Base-by-base conservation (phyloP, 768 basidiomycete genomes). In the Hebeloma cylindrosporum region DNA sequence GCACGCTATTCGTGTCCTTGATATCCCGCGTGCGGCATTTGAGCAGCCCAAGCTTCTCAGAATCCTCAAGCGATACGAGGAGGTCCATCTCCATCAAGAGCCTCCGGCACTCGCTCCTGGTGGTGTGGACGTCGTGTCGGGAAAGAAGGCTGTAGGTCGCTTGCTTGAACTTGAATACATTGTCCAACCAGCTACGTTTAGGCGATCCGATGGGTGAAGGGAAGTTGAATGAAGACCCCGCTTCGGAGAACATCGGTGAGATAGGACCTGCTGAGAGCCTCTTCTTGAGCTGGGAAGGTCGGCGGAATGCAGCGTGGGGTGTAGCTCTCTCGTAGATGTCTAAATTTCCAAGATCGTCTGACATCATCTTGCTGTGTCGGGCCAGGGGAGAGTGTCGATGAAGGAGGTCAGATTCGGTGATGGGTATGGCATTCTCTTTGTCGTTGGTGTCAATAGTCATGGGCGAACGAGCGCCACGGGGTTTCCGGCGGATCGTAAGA, bases 101-200 rank as follows among this genome's bases (percentile, higher is more conserved):
- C 36, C 80, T 74, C 47, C 82, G 76, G 63, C 89, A 88, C 57
- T 88, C 83, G 53, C 80, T 79, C 37, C 86, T 72, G 5, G 92
- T 88, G 29, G 75, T 80, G 50, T 80, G 72, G 8, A 74, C 63
- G 47, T 83, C 80, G 43, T 76, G 72, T 10, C 72, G 63, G 3
- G 85, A 90, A 31, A 79, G 63, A 8, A 93, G 69, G 27, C 55
- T 64, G 45, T 79, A 80, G 22, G 66, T 73, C 22, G 79, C 69
- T 0, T 88, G 82, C 57, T 85, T 90, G 70, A 91, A 84, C 60
- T 80, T 87, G 77, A 97, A 94, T 30, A 96, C 77, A 56, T 83
- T 88, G 32, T 82, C 82, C 50, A 99, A 79, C 95, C 94, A 98
- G 39, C 75, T 79, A 50, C 80, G 79, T 66, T 77, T 83, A 13